A percentile compares a stretch with the other conserved stretches of the same genome.
Evolutionary conservation across 495 filamentous ascomycete species (phyloP).

Genomic region (Hapsidospora chrysogenum): DNA sequence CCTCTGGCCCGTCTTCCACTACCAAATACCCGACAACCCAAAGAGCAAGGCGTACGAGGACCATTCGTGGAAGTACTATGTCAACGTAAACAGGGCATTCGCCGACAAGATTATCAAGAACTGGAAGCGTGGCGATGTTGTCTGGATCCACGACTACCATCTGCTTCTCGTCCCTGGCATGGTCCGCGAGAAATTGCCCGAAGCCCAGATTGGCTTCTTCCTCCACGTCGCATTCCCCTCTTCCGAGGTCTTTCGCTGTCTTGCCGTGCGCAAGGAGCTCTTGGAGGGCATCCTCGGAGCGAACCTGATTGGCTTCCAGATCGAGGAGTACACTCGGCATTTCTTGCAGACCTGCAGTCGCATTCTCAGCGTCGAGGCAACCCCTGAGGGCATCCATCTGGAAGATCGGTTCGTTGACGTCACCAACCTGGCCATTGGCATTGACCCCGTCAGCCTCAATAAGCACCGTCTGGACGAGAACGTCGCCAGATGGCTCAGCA

Average conservation of each 20-base stretch:
- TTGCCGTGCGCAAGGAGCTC: slow-evolving; percentile 67
- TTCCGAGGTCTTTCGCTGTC: slow-evolving; percentile 83
- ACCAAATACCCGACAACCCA: slow-evolving; percentile 89
- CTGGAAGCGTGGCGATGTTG: slow-evolving; percentile 79
- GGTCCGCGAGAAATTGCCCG: slow-evolving; percentile 71
- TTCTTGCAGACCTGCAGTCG: slow-evolving; percentile 90
- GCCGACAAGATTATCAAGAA: slow-evolving; percentile 75
- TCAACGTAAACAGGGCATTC: slow-evolving; percentile 76
- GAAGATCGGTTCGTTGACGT: slow-evolving; percentile 87
- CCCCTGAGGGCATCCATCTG: slow-evolving; percentile 72
- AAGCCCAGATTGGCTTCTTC: slow-evolving; percentile 90
- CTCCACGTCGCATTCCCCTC: slow-evolving; percentile 89
- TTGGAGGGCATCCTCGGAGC: slow-evolving; percentile 83
- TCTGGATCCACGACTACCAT: slow-evolving; percentile 95
- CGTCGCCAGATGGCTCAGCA: slow-evolving; percentile 59
- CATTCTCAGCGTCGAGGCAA: slow-evolving; percentile 71
- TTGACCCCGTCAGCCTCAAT: slow-evolving; percentile 62
- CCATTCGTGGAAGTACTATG: slow-evolving; percentile 89
- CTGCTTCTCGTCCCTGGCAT: slow-evolving; percentile 80
- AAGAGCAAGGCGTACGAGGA: slow-evolving; percentile 96
- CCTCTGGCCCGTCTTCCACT: slow-evolving; percentile 85
- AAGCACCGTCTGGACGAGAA: slow-evolving; percentile 53
- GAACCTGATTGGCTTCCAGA: slow-evolving; percentile 84
- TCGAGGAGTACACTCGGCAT: slow-evolving; percentile 77
- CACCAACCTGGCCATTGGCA: slow-evolving; percentile 56